Percentiles rank a stretch among this genome's conserved stretches.
phyloP scores from a whole-genome alignment of 257 asterid species.

The Verbena officinalis region DNA sequence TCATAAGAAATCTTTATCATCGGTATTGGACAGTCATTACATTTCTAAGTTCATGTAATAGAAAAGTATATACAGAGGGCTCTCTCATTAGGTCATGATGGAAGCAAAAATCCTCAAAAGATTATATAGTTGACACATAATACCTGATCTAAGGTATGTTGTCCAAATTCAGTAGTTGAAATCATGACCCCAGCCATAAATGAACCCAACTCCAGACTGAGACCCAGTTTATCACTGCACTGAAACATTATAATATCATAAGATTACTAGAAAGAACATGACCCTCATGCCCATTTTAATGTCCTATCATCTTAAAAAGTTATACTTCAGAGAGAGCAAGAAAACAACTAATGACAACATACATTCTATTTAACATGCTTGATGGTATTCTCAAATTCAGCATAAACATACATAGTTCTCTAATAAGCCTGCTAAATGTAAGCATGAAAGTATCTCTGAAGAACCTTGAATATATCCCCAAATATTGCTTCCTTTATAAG shows the following conservation, averaged over 20 bases:
- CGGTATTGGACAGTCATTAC: not conserved
- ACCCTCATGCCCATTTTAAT: not conserved
- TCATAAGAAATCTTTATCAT: not conserved
- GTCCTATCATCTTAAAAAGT: not conserved
- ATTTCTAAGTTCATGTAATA: not conserved
- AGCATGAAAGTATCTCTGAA: not conserved
- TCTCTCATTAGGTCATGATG: not conserved
- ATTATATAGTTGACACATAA: not conserved
- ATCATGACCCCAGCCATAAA: constrained; percentile 82
- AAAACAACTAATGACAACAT: not conserved
- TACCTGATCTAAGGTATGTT: constrained; percentile 79
- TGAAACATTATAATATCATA: constrained; percentile 37
- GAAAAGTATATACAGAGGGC: not conserved
- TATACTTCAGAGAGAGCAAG: not conserved
- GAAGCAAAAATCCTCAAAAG: not conserved
- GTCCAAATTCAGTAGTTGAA: constrained; percentile 74
- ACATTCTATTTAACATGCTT: too few relatives aligned
- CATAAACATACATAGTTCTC: not conserved
- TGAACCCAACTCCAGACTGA: constrained; percentile 84
- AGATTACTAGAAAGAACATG: not conserved
- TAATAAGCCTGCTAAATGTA: not conserved
- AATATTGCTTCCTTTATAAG: not conserved
- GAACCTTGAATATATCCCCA: not conserved
- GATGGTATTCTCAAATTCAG: too few relatives aligned
- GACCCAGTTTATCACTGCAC: constrained; percentile 89